Evolutionary conservation across 768 basidiomycete species (phyloP).

Genomic region (Xanthoconium purpureum): DNA sequence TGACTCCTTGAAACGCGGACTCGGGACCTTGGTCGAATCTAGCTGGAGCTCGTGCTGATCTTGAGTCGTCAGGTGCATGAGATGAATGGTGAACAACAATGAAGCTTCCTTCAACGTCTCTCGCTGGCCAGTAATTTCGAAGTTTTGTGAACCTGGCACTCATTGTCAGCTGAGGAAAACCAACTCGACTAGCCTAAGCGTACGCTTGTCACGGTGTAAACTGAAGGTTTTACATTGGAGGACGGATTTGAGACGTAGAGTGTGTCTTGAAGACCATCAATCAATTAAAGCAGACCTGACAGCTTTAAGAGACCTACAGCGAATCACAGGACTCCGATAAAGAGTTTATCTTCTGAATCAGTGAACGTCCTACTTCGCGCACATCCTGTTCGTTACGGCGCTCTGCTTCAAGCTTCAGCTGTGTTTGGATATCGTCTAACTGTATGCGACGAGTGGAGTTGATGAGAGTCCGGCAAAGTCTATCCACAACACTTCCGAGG

Average conservation of each 20-base stretch:
- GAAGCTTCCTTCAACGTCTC: conserved; percentile 21
- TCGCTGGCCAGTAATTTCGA: conserved; percentile 15
- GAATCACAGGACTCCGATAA: conserved; percentile 17
- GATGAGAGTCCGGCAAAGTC: conserved; percentile 13
- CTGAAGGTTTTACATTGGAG: background rate
- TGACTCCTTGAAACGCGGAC: conserved; percentile 25
- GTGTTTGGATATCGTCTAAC: conserved; percentile 13
- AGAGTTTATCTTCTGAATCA: conserved; percentile 20
- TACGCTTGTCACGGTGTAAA: conserved; percentile 1
- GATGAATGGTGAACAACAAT: conserved; percentile 25
- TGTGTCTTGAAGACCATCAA: conserved; percentile 9
- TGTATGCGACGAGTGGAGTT: conserved; percentile 12
- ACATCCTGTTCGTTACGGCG: conserved; percentile 10
- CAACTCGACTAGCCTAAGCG: background rate
- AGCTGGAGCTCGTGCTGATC: conserved; percentile 31
- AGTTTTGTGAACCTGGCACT: conserved; percentile 13
- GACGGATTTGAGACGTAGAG: conserved; percentile 15
- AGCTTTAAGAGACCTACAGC: conserved; percentile 8
- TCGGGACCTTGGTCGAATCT: conserved; percentile 17
- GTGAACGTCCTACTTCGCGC: conserved; percentile 12
- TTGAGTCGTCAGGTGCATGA: conserved; percentile 29
- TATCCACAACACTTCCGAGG: conserved; percentile 18
- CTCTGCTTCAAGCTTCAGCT: conserved; percentile 14
- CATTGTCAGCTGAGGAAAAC: background rate
- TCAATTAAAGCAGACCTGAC: background rate